A percentile compares a stretch with the other conserved stretches of the same genome.
Evolutionary conservation across 2,329 filamentous ascomycete genomes (phyloP).

Genomic region (Raffaelea deltoideospora): DNA sequence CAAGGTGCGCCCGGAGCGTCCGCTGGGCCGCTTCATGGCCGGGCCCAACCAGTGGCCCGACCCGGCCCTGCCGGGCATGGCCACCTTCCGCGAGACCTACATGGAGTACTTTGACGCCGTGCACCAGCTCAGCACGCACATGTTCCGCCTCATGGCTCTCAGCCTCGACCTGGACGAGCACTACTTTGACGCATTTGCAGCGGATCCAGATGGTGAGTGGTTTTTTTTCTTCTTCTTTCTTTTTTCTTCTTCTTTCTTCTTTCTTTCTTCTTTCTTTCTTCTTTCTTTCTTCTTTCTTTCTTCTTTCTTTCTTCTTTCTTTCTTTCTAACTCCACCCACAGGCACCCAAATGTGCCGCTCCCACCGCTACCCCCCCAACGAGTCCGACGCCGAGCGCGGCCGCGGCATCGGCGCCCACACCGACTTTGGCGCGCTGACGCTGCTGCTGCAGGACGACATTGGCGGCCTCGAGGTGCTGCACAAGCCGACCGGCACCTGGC

Average conservation of each 20-base stretch:
- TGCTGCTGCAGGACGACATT: conserved; percentile 19
- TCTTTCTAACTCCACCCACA: background rate
- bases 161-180: conserved; percentile 23
- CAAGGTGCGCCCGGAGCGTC: conserved; percentile 15
- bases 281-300: background rate
- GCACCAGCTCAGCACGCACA: conserved; percentile 1
- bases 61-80: background rate
- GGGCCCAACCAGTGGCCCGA: conserved; percentile 18
- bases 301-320: background rate
- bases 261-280: background rate
- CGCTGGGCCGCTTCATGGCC: conserved; percentile 1
- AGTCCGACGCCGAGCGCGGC: conserved; percentile 23
- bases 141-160: conserved; percentile 19
- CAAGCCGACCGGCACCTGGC: conserved; percentile 19
- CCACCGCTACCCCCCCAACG: conserved; percentile 22
- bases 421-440: conserved; percentile 4
- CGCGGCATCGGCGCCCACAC: conserved; percentile 29
- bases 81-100: conserved; percentile 1
- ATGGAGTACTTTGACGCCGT: conserved; percentile 6
- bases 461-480: conserved; percentile 49
- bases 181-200: conserved; percentile 17
- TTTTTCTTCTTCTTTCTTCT: background rate
- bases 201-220: conserved; percentile 2
- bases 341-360: conserved; percentile 4
- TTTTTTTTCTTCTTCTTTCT: background rate